A percentile compares a stretch with the other conserved stretches of the same genome.
Conservation (phyloP, 331 rosid species). For the Cydonia oblonga region DNA sequence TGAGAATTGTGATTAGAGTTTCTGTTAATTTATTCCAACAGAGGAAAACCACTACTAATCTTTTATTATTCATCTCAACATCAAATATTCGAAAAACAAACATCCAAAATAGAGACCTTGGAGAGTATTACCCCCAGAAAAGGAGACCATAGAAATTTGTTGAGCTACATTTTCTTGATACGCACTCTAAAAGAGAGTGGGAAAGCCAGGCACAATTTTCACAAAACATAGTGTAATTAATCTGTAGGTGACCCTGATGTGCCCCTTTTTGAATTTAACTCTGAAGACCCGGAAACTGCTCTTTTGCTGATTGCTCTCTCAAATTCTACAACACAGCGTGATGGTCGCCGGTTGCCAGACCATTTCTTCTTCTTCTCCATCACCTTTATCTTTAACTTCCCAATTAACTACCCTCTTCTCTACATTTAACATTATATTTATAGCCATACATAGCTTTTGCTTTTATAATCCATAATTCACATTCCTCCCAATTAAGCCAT, state of each 20-base stretch:
- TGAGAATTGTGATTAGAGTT: background rate
- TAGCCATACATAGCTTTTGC: background rate
- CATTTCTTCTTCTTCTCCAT: constrained; percentile 9
- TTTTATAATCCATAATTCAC: background rate
- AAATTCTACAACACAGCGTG: constrained; percentile 36
- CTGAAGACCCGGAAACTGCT: too few relatives aligned
- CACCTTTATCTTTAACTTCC: constrained; percentile 20
- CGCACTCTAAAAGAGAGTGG: constrained; percentile 8
- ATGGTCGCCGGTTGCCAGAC: constrained; percentile 42
- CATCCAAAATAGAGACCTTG: too few relatives aligned
- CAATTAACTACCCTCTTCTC: constrained; percentile 3
- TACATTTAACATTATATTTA: background rate
- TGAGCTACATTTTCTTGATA: background rate
- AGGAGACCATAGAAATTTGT: background rate
- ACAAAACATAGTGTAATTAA: background rate
- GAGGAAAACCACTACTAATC: too few relatives aligned
- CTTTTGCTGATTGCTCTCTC: background rate
- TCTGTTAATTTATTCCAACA: background rate
- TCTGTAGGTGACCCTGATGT: background rate
- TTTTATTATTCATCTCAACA: too few relatives aligned
- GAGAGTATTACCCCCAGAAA: too few relatives aligned
- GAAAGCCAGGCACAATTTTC: background rate
- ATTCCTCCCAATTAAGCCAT: background rate
- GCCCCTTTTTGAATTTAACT: background rate
- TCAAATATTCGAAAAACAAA: too few relatives aligned